phyloP scores from a whole-genome alignment of 225 moss, liverwort and hornwort genomes.

The Sphagnum tenellum region DNA sequence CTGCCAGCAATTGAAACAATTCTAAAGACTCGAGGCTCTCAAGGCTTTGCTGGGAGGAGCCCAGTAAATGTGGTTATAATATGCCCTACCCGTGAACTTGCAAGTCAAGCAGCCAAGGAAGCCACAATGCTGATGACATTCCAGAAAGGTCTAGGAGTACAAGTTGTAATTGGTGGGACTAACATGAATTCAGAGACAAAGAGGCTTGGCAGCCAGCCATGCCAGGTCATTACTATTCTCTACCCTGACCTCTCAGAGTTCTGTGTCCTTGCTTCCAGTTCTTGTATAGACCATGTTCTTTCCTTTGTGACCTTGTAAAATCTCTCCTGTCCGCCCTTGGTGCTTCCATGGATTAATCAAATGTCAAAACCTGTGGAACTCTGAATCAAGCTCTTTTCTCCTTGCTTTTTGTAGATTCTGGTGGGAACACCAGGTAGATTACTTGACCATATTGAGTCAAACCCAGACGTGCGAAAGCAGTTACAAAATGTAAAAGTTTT shows the following conservation, averaged over 20 bases:
- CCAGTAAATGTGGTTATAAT: constrained; percentile 75
- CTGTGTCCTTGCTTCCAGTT: too few relatives aligned
- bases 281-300: too few relatives aligned
- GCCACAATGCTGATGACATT: constrained; percentile 80
- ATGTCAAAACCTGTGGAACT: too few relatives aligned
- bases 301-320: too few relatives aligned
- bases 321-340: too few relatives aligned
- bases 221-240: constrained; percentile 37
- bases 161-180: constrained; percentile 94
- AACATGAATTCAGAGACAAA: constrained; percentile 64
- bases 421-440: constrained; percentile 93
- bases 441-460: constrained; percentile 79
- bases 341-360: too few relatives aligned
- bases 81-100: constrained; percentile 92
- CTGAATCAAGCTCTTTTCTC: too few relatives aligned
- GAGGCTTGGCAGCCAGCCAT: constrained; percentile 60
- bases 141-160: constrained; percentile 69
- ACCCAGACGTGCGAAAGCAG: constrained; percentile 52
- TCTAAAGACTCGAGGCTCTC: constrained; percentile 24
- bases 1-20: constrained; percentile 87
- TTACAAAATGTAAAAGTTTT: constrained; percentile 70
- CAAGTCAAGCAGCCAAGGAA: constrained; percentile 83
- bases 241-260: too few relatives aligned
- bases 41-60: constrained; percentile 18
- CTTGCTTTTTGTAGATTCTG: constrained; percentile 42